Percentiles rank a stretch among this genome's conserved stretches.
phyloP scores from a whole-genome alignment of 169 alveolate genomes.

The Cryptosporidium sp. region DNA sequence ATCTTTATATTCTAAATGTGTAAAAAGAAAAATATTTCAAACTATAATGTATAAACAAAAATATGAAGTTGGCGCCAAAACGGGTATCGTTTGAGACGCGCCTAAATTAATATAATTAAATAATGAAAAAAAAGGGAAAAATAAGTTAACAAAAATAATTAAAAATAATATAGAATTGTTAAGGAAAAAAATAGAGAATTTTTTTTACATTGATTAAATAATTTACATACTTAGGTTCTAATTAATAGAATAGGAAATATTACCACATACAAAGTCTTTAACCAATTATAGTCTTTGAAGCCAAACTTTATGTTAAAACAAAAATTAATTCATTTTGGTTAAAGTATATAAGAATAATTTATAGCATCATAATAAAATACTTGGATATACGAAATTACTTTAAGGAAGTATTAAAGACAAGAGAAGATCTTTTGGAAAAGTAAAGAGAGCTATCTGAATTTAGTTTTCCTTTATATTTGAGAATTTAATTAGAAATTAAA shows the following conservation, averaged over 20 bases:
- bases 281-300: background rate
- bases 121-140: background rate
- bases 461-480: background rate
- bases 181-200: background rate
- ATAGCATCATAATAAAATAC: background rate
- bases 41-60: too few relatives aligned
- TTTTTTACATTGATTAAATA: background rate
- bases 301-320: background rate
- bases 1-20: too few relatives aligned
- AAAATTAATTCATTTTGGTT: background rate
- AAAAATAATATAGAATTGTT: background rate
- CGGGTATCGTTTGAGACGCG: constrained; percentile 42
- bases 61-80: background rate
- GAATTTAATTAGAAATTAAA: background rate
- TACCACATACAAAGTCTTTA: background rate
- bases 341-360: background rate
- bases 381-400: background rate
- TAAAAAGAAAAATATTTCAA: too few relatives aligned
- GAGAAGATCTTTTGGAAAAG: background rate
- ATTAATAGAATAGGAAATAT: background rate
- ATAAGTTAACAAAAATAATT: background rate
- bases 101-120: background rate
- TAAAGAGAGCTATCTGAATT: background rate
- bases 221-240: background rate
- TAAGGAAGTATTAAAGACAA: background rate